Percentiles rank a stretch among this genome's conserved stretches.
Evolutionary conservation across 2,329 filamentous ascomycete species (phyloP).

Genomic region (Drechslerella stenobrocha): DNA sequence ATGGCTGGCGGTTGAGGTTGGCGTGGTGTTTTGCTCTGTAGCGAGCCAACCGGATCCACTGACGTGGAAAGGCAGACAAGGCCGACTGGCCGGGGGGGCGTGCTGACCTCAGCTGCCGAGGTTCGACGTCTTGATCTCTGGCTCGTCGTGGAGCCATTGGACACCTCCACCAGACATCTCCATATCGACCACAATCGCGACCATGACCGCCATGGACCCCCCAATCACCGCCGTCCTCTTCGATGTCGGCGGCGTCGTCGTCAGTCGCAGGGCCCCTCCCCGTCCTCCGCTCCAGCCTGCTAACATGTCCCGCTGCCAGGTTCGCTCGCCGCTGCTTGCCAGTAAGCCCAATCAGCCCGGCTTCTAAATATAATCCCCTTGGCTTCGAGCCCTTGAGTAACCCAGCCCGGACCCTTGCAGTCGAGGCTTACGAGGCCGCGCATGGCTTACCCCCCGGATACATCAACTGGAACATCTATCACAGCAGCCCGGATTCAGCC

Average conservation of each 20-base stretch:
- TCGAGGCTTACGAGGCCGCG: constrained; percentile 81
- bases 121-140: no score
- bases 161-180: no score
- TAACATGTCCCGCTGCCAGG: constrained; percentile 7
- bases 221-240: constrained; percentile 73
- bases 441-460: constrained; percentile 80
- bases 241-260: constrained; percentile 95
- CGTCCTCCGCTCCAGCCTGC: no score
- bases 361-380: constrained; percentile 1
- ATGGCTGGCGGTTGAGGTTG: no score
- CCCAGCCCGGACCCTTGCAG: no score
- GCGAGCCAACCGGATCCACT: constrained; percentile 43
- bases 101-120: no score
- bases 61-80: constrained; percentile 48
- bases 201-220: constrained; percentile 10
- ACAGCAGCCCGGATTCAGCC: constrained; percentile 73
- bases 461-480: constrained; percentile 87
- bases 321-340: constrained; percentile 85
- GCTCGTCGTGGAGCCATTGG: no score
- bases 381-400: constrained; percentile 3
- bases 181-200: no score
- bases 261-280: constrained; percentile 2
- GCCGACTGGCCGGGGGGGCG: no score
- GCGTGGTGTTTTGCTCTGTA: constrained; percentile 22
- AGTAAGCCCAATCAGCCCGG: constrained; percentile 56